Percentiles rank a stretch among this genome's conserved stretches.
phyloP scores from a whole-genome alignment of 1,284 basidiomycete species.

The Moniliella sp. region DNA sequence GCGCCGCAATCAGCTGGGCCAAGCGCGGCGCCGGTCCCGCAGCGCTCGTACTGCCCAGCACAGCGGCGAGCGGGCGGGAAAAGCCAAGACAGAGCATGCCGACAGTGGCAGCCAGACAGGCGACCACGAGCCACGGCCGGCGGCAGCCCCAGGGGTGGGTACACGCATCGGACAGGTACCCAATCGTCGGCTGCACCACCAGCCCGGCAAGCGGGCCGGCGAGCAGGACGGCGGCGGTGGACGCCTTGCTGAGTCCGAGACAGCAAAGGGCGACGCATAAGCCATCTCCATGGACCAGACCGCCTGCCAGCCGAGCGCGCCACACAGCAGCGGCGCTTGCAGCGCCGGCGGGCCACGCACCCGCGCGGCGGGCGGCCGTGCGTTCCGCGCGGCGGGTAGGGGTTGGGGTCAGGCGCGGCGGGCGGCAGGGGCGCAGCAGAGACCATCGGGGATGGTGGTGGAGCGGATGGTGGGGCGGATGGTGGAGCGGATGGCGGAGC shows the following conservation, averaged over 20 bases:
- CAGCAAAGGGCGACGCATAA: conserved; percentile 21
- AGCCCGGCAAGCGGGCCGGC: conserved; percentile 25
- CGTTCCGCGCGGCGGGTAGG: no score
- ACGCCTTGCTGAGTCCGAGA: conserved; percentile 20
- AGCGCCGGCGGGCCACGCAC: background rate
- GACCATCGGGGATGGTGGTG: no score
- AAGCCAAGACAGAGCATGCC: conserved; percentile 29
- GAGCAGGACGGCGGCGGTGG: conserved; percentile 22
- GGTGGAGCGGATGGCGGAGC: no score
- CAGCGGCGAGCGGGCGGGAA: conserved; percentile 17
- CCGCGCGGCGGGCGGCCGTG: no score
- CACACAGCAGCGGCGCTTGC: conserved; percentile 14
- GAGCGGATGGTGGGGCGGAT: no score
- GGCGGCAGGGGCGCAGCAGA: no score
- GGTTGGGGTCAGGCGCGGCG: no score
- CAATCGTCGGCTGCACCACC: conserved; percentile 34
- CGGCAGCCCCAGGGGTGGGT: conserved; percentile 30
- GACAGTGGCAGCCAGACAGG: conserved; percentile 19
- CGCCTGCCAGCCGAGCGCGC: conserved; percentile 18
- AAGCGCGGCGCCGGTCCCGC: conserved; percentile 31
- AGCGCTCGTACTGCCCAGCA: conserved; percentile 1
- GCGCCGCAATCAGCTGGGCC: conserved; percentile 56
- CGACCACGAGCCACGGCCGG: conserved; percentile 30
- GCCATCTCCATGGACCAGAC: conserved; percentile 31
- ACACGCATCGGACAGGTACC: conserved; percentile 22